Evolutionary conservation across 2,329 filamentous ascomycete genomes (phyloP).

Genomic region (Scytalidium sp.): DNA sequence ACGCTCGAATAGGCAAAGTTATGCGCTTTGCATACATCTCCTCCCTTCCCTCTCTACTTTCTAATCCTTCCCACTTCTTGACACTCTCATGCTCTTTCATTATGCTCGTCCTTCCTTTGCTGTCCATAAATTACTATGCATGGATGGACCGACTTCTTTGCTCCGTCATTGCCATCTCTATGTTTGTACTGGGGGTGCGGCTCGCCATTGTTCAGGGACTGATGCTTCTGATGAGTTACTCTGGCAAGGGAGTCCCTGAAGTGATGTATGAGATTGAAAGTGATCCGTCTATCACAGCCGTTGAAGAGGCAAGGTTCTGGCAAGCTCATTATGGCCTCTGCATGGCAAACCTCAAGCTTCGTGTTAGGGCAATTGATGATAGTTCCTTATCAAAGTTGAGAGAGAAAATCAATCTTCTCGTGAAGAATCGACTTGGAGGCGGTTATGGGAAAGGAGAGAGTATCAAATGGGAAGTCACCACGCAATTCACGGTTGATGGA

Average conservation of each 20-base stretch:
- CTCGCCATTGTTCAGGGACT: slow-evolving; percentile 83
- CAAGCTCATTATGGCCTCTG: slow-evolving; percentile 96
- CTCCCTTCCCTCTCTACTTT: slow-evolving; percentile 79
- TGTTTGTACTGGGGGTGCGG: slow-evolving; percentile 83
- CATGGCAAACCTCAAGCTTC: slow-evolving; percentile 89
- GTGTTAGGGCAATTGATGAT: slow-evolving; percentile 66
- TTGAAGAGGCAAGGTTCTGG: slow-evolving; percentile 96
- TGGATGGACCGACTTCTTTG: slow-evolving; percentile 84
- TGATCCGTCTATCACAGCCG: slow-evolving; percentile 69
- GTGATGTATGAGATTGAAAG: slow-evolving; percentile 83
- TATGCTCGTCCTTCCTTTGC: slow-evolving; percentile 76
- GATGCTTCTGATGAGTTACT: slow-evolving; percentile 94
- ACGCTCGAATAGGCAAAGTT: slow-evolving; percentile 85
- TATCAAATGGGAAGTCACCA: slow-evolving; percentile 88
- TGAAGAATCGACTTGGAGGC: slow-evolving; percentile 83
- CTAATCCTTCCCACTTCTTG: slow-evolving; percentile 92
- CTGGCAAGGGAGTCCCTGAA: slow-evolving; percentile 36
- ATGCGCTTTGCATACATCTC: slow-evolving; percentile 85
- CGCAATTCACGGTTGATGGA: slow-evolving; percentile 58
- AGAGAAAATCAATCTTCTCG: slow-evolving; percentile 71
- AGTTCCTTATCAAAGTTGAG: slow-evolving; percentile 70
- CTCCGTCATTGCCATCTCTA: slow-evolving; percentile 75
- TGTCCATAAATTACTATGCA: slow-evolving; percentile 76
- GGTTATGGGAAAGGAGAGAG: slow-evolving; percentile 78
- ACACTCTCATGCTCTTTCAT: slow-evolving; percentile 83